These are phyloP conservation scores for Phytophthora cactorum DNA, from an alignment of 352 stramenopile genomes.

Conservation along the genomic window DNA sequence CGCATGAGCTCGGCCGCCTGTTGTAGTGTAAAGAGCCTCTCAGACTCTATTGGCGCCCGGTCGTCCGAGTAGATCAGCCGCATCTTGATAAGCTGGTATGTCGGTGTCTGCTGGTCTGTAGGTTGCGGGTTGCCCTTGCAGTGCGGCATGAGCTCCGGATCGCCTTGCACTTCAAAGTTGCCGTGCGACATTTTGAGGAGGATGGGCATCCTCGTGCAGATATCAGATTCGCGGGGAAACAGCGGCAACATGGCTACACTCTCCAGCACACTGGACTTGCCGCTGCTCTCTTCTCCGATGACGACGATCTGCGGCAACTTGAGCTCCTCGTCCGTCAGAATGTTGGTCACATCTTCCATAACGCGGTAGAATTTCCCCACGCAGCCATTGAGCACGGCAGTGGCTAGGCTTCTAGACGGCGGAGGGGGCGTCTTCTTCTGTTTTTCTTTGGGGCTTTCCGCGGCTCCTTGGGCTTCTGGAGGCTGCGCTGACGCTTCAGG, in stretches of 20 bases:
- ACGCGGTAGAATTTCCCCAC: conserved; percentile 40
- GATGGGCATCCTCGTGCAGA: conserved; percentile 52
- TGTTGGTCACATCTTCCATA: conserved; percentile 27
- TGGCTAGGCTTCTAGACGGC: conserved; percentile 13
- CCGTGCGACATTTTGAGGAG: conserved; percentile 43
- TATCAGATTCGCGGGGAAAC: conserved; percentile 44
- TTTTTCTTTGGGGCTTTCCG: not conserved
- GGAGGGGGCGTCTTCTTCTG: not conserved
- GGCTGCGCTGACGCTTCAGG: not conserved
- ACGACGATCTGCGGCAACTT: conserved; percentile 49
- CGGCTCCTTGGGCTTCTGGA: not conserved
- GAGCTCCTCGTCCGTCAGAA: conserved; percentile 21
- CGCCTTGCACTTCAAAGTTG: conserved; percentile 7
- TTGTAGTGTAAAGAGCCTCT: conserved; percentile 21
- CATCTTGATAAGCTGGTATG: conserved; percentile 30
- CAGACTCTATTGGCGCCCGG: conserved; percentile 27
- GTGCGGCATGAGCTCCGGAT: conserved; percentile 33
- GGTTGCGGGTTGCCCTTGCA: conserved; percentile 2
- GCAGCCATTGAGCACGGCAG: conserved; percentile 41
- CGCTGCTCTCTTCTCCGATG: conserved; percentile 52
- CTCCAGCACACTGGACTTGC: conserved; percentile 59
- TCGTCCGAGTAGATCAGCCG: conserved; percentile 40
- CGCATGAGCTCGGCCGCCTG: conserved; percentile 32
- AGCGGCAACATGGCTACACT: conserved; percentile 51
- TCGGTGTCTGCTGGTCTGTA: not conserved